Evolutionary conservation across 2,329 filamentous ascomycete species (phyloP), one percentile per base, ranked within the genome.

Genomic region (Lachnellula cervina): DNA sequence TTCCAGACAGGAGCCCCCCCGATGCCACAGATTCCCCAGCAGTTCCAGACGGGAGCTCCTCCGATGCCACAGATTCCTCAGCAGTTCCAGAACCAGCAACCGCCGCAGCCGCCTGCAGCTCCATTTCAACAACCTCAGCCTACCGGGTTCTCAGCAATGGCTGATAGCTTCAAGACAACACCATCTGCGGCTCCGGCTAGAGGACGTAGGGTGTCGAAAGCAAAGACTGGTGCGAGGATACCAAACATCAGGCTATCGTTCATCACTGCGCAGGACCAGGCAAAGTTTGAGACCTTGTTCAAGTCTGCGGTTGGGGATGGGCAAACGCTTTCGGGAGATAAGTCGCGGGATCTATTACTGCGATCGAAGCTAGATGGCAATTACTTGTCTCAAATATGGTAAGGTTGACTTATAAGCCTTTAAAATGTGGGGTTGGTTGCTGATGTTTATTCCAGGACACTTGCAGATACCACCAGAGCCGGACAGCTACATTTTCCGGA

Each of bases 271-370:
- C 84, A 88, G 67, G 94, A 99, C 70, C 94, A 99, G 73, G 83
- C 90, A 68, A 97, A 96, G 75, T 99, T 99, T 66, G 94, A 99
- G 77, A 94, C 94, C 55, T 76, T 99, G 43, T 99, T 99, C 79
- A 97, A 94, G 75, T 96, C 92, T 54, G 93, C 94, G 14, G 90
- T 93, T 37, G 90, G 91, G 35, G 87, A 91, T 63, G 83, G 81
- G 57, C 87, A 92, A 66, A 88, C 92, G 52, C 84, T 99, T 78
- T 90, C 91, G 48, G 94, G 88, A 52, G 93, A 97, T 61, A 95
- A 96, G 74, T 93, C 93, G 25, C 87, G 88, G 66, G 93, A 97
- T 71, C 77, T 99, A 44, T 77, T 99, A 56, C 70, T 97, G 70
- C 86, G 93, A 56, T 97, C 94, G 14, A 90, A 91, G 69, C 80